Base-by-base conservation (phyloP, 2,329 filamentous ascomycete genomes). In the Talaromyces atroroseus region DNA sequence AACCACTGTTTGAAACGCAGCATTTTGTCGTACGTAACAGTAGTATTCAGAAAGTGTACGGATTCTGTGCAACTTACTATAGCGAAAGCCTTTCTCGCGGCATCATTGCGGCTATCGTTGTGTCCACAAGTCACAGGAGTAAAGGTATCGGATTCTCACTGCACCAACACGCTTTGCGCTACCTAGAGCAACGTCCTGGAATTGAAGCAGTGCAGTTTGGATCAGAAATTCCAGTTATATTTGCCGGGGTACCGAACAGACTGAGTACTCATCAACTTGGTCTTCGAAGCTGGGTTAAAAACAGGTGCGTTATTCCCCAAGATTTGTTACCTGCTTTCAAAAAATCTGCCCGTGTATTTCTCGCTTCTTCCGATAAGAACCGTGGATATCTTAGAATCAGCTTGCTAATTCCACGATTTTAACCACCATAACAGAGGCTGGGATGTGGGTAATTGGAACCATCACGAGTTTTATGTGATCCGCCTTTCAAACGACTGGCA, bases 1-100 rank as follows among this genome's bases (percentile, higher is more conserved):
- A 52, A n/a, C 55, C 55, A 7, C 38, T 57, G 16, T 49, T 52
- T 16, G 38, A 57, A 26, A 40, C 44, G 8, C 29, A 53, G 24
- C 49, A 57, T 49, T 57, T 49, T 8, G 44, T 57, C 8, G 55
- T 57, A 14, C 49, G 55, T 21, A 57, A 57, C 24, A 57, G 55
- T 45, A 57, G 55, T 21, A 57, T 44, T 14, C 55, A 53, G 14
- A 57, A 49, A 21, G 45, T 57, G 20, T 57, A 57, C 38, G 55
- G 55, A n/a, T 57, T 57, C n/a, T 57, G 55, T 18, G 55, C 55
- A 6, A 53, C 55, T 21, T 52, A 57, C 38, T 57, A 53, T 24
- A 53, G 36, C 38, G 49, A 49, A 8, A 44, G 21, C n/a, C 45
- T 53, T 38, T 51, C 55, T 2, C 44, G 55, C 18, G 55, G 55